Base-by-base conservation (phyloP, 1,284 basidiomycete genomes). In the Cutaneotrichosporon dermatis region DNA sequence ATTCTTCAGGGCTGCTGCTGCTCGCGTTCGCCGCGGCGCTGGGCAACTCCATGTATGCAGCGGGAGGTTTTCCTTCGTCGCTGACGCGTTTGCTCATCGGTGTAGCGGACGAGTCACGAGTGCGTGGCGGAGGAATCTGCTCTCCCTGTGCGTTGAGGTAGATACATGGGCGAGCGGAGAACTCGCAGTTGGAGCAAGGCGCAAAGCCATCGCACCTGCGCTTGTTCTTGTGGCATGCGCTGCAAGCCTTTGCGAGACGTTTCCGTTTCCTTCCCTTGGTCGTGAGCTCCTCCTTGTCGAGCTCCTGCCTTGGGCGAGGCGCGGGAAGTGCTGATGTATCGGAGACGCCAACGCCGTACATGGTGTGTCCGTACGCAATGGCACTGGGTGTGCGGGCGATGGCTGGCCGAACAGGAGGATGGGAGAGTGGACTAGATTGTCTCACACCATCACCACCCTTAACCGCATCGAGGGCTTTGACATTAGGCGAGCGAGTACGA, bases 111-210 rank as follows among this genome's bases (percentile, higher is more conserved):
- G 69, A 65, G 40, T 74, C 73, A 11, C 76, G 68, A 6, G 75
- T 76, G 11, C 75, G 69, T 11, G 77, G 77, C 4, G 77, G 76
- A 1, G 76, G 76, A 25, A 79, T 77, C 15, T 71, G 67, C 49
- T 78, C 73, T 34, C 77, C 76, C 53, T 73, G 70, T 4, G 76
- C 69, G 61, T 79, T 79, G 65, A 78, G 59, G 58, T 81, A 81
- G 42, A 76, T 67, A 62, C 80, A 81, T 3, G 74, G 67, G 43
- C 78, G 64, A 11, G 77, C 77, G 6, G 78, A 79, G 61, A 81
- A 81, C 66, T 81, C 80, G 70, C 80, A 81, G 66, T 81, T 81
- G 51, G 76, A 78, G 65, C 80, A 81, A 1, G 80, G 80, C 0
- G 79, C 76, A 51, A 80, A 80, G 15, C 80, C 80, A 62, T 81